Conservation (phyloP, 148 eudicot genomes). For the Dysphania ambrosioides region DNA sequence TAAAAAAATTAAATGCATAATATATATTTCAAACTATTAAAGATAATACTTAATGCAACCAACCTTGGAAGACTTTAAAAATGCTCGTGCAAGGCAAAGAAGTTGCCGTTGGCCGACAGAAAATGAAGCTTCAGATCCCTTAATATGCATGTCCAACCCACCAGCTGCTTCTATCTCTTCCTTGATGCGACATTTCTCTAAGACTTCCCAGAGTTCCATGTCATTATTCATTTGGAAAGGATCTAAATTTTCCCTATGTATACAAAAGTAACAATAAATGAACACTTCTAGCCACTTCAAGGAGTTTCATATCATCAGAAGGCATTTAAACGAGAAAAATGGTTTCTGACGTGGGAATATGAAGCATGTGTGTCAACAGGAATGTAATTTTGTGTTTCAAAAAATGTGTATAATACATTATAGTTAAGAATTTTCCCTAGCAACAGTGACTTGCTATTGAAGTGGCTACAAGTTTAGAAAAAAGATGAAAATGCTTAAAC, state of each 20-base stretch:
- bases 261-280: not conserved
- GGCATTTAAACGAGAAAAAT: not conserved
- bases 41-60: not conserved
- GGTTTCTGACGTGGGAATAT: not conserved
- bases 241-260: conserved; percentile 76
- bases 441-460: not conserved
- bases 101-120: conserved; percentile 95
- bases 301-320: not conserved
- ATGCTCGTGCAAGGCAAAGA: conserved; percentile 93
- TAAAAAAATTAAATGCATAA: not conserved
- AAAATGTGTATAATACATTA: not conserved
- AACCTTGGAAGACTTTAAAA: conserved; percentile 89
- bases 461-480: conserved; percentile 3
- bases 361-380: not conserved
- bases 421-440: too few relatives aligned
- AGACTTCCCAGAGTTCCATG: conserved; percentile 56
- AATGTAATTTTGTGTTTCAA: not conserved
- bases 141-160: conserved; percentile 69
- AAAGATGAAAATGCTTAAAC: not conserved
- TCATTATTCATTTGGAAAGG: conserved; percentile 58
- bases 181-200: conserved; percentile 74
- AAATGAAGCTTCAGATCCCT: conserved; percentile 65
- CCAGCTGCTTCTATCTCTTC: conserved; percentile 73
- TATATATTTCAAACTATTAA: not conserved
- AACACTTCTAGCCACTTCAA: not conserved